phyloP scores from a whole-genome alignment of 2,329 filamentous ascomycete species.

The Sclerotinia minor region DNA sequence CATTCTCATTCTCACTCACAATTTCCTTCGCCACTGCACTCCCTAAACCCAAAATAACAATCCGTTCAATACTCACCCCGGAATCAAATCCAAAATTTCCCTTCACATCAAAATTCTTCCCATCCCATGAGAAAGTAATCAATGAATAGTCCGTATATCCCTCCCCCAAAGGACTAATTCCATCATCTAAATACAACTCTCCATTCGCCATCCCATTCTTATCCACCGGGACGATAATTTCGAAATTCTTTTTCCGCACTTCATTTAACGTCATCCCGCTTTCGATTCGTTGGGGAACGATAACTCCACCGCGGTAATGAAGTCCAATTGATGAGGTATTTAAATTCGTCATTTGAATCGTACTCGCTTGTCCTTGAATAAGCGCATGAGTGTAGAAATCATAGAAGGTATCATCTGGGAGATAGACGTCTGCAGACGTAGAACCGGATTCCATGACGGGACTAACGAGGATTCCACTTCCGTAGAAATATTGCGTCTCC shows the following conservation, averaged over 20 bases:
- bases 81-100: slow-evolving; percentile 52
- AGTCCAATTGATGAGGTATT: slow-evolving; percentile 60
- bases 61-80: slow-evolving; percentile 47
- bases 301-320: slow-evolving; percentile 63
- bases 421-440: slow-evolving; percentile 49
- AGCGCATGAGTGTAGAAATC: slow-evolving; percentile 52
- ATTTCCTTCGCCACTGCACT: neutral
- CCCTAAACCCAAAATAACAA: slow-evolving; percentile 52
- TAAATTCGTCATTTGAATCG: slow-evolving; percentile 46
- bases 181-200: slow-evolving; percentile 75
- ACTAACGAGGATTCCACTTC: slow-evolving; percentile 50
- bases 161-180: slow-evolving; percentile 59
- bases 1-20: neutral
- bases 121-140: slow-evolving; percentile 60
- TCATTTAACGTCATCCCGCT: slow-evolving; percentile 63
- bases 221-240: slow-evolving; percentile 68
- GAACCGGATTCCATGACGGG: slow-evolving; percentile 50
- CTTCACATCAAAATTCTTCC: slow-evolving; percentile 50
- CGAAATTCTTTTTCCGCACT: slow-evolving; percentile 65
- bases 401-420: slow-evolving; percentile 53
- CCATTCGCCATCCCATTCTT: slow-evolving; percentile 63
- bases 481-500: slow-evolving; percentile 55
- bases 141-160: slow-evolving; percentile 50
- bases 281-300: slow-evolving; percentile 60
- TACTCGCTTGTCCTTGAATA: slow-evolving; percentile 46